A percentile compares a stretch with the other conserved stretches of the same genome.
Conservation (phyloP, 2,329 filamentous ascomycete genomes). For the Pyrenochaeta sp. region DNA sequence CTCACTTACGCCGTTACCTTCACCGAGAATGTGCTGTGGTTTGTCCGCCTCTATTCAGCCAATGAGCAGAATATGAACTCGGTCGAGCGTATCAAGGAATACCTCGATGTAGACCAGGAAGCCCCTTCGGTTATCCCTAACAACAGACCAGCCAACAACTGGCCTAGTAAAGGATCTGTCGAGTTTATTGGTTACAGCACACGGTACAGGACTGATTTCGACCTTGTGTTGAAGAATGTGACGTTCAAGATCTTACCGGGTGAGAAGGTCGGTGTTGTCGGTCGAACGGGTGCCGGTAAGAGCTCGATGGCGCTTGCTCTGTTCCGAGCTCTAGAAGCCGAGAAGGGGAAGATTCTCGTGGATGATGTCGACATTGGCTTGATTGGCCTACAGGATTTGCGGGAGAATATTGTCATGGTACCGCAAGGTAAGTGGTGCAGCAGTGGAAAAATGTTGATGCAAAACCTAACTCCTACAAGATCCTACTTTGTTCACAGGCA, state of each 20-base stretch:
- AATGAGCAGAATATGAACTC: constrained; percentile 99
- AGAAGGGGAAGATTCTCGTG: constrained; percentile 86
- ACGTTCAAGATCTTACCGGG: constrained; percentile 84
- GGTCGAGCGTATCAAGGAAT: constrained; percentile 96
- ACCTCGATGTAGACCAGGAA: constrained; percentile 95
- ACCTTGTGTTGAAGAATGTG: constrained; percentile 82
- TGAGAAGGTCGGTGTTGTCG: constrained; percentile 96
- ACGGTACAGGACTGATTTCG: constrained; percentile 85
- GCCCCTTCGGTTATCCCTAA: constrained; percentile 79
- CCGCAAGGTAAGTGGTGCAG: constrained; percentile 66
- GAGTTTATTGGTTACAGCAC: constrained; percentile 91
- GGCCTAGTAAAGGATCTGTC: constrained; percentile 85
- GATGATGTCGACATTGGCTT: constrained; percentile 88
- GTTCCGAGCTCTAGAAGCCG: constrained; percentile 92
- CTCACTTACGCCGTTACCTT: constrained; percentile 96
- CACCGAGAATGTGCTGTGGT: constrained; percentile 95
- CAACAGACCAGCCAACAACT: constrained; percentile 77
- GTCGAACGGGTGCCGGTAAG: constrained; percentile 94
- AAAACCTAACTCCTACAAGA: constrained; percentile 57
- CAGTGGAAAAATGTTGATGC: not conserved
- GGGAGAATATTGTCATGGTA: constrained; percentile 94
- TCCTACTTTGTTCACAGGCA: constrained; percentile 91
- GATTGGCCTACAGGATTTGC: constrained; percentile 92
- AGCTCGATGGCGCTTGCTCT: constrained; percentile 91
- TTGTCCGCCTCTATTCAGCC: constrained; percentile 89